Conservation (phyloP, 768 basidiomycete genomes). For the Roridomyces roridus region DNA sequence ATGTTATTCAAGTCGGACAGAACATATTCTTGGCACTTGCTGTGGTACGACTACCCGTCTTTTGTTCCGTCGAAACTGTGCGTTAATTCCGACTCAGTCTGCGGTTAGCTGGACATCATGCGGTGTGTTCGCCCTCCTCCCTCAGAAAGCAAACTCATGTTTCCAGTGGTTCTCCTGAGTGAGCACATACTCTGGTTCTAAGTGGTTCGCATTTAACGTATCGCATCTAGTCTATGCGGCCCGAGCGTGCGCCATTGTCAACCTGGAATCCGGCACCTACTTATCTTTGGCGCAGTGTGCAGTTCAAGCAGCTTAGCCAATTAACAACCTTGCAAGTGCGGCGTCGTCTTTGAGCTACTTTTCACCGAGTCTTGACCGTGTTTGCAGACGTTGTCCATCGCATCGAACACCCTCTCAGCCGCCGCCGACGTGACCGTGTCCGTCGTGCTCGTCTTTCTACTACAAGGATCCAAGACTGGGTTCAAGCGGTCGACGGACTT, state of each 20-base stretch:
- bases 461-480: slow-evolving; percentile 17
- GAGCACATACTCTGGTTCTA: not conserved
- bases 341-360: too few relatives aligned
- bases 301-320: not conserved
- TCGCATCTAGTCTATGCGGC: slow-evolving; percentile 11
- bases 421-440: slow-evolving; percentile 16
- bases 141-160: not conserved
- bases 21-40: slow-evolving; percentile 1
- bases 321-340: slow-evolving; percentile 14
- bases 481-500: slow-evolving; percentile 21
- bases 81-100: not conserved
- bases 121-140: too few relatives aligned
- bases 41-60: not conserved
- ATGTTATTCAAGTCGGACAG: slow-evolving; percentile 14
- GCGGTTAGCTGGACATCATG: slow-evolving; percentile 22
- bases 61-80: too few relatives aligned
- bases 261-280: too few relatives aligned
- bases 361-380: too few relatives aligned
- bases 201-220: not conserved
- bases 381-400: slow-evolving; percentile 8
- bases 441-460: slow-evolving; percentile 6
- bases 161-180: slow-evolving; percentile 2
- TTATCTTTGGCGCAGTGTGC: slow-evolving; percentile 1
- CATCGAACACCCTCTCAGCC: slow-evolving; percentile 11
- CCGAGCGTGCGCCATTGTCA: slow-evolving; percentile 13